phyloP scores from a whole-genome alignment of 2,329 filamentous ascomycete genomes.

The Trichophyton benhamiae region DNA sequence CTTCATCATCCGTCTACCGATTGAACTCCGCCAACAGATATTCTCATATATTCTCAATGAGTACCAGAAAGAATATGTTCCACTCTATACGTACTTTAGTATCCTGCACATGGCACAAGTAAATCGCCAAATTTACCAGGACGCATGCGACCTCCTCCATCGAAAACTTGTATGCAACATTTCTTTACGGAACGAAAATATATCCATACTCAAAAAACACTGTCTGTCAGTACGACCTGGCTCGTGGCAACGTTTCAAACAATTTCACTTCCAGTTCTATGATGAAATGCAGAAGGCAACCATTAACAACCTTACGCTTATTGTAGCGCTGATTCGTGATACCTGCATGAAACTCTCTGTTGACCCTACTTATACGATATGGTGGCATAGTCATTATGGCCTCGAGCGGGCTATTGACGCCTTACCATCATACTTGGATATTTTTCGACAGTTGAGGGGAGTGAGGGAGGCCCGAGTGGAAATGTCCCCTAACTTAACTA shows the following conservation, averaged over 20 bases:
- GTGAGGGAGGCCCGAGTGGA: neutral
- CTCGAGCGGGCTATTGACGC: too few species aligned
- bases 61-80: neutral
- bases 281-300: neutral
- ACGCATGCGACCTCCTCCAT: neutral
- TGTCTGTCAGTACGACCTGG: neutral
- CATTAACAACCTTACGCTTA: neutral
- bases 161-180: neutral
- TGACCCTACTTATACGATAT: neutral
- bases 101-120: neutral
- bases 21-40: conserved; percentile 11
- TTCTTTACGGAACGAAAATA: too few species aligned
- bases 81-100: neutral
- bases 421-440: neutral
- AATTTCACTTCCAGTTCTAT: neutral
- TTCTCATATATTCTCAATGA: conserved; percentile 11
- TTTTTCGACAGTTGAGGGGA: neutral
- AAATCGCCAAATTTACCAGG: neutral
- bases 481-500: neutral
- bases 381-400: too few species aligned
- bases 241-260: neutral
- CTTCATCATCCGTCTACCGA: conserved; percentile 11
- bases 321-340: neutral
- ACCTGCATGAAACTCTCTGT: neutral
- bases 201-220: neutral